Percentiles rank a stretch among this genome's conserved stretches.
Conservation (phyloP, 108 stramenopile species). For the Cyclotella sp. region DNA sequence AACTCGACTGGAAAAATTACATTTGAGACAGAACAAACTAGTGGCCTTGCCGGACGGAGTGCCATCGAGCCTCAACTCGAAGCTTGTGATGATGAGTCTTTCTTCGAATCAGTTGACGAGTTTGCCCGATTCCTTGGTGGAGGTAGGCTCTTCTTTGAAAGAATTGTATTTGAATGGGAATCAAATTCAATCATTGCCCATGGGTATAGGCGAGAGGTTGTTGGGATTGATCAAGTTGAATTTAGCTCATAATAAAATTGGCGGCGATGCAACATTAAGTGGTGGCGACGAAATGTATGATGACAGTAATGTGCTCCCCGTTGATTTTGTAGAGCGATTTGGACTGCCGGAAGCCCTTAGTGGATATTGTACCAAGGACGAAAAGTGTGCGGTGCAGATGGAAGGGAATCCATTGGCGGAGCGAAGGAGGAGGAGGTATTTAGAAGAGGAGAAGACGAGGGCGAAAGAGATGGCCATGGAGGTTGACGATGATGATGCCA, state of each 20-base stretch:
- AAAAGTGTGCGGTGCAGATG: constrained; percentile 21
- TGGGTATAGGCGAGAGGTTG: constrained; percentile 33
- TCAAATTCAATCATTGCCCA: constrained; percentile 48
- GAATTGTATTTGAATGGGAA: constrained; percentile 65
- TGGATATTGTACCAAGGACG: constrained; percentile 43
- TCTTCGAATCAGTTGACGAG: constrained; percentile 65
- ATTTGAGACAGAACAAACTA: constrained; percentile 54
- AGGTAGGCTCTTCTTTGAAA: constrained; percentile 38
- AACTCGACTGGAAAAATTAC: constrained; percentile 42
- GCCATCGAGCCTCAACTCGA: constrained; percentile 22
- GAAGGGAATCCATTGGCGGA: constrained; percentile 40
- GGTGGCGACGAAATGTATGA: not conserved
- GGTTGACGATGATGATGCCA: constrained; percentile 1
- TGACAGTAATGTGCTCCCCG: constrained; percentile 16
- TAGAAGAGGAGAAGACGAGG: constrained; percentile 23
- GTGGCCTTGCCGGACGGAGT: constrained; percentile 38
- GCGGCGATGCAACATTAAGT: not conserved
- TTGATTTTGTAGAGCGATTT: constrained; percentile 46
- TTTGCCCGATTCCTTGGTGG: constrained; percentile 38
- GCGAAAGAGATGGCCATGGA: constrained; percentile 29
- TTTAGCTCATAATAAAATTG: constrained; percentile 58
- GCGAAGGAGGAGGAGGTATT: constrained; percentile 12
- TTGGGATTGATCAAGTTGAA: constrained; percentile 48
- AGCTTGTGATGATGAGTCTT: constrained; percentile 51
- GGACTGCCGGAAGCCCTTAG: constrained; percentile 39